A percentile compares a stretch with the other conserved stretches of the same genome.
Evolutionary conservation across 345 rosid species (phyloP).

Genomic region (Brassica rapa): DNA sequence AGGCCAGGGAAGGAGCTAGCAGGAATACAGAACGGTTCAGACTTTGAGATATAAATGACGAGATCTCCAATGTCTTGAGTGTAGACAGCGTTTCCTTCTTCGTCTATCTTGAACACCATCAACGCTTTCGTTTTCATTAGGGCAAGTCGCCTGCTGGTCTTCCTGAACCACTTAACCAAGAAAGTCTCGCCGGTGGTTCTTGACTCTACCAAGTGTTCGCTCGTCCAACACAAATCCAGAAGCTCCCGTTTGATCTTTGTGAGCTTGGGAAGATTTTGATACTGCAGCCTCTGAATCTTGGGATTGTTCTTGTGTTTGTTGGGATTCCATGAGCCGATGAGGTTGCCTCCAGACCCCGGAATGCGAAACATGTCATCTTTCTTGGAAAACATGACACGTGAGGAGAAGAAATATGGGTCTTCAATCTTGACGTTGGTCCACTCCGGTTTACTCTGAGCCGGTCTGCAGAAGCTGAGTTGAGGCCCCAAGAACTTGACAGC

Average conservation of each 20-base stretch:
- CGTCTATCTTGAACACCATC: not conserved
- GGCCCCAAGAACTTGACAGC: not conserved
- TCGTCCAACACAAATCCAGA: not conserved
- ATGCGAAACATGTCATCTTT: not conserved
- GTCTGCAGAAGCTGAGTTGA: not conserved
- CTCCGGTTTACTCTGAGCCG: not conserved
- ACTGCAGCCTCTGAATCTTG: not conserved
- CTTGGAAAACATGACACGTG: not conserved
- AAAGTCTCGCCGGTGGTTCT: not conserved
- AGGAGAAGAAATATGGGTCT: not conserved
- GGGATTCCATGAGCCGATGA: not conserved
- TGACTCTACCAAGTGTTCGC: not conserved
- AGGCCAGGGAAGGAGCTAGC: not conserved
- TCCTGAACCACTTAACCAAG: not conserved
- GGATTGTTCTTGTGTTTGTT: not conserved
- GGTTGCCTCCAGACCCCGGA: not conserved
- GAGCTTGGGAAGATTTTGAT: not conserved
- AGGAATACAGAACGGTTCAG: not conserved
- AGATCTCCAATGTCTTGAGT: not conserved
- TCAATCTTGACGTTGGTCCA: not conserved
- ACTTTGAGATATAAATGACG: not conserved
- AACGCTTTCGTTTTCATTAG: not conserved
- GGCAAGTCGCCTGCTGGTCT: not conserved
- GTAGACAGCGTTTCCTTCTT: not conserved
- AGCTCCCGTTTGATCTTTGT: not conserved